Base-by-base conservation (phyloP, 176 grass and related monocot species). In the Secale cereale region DNA sequence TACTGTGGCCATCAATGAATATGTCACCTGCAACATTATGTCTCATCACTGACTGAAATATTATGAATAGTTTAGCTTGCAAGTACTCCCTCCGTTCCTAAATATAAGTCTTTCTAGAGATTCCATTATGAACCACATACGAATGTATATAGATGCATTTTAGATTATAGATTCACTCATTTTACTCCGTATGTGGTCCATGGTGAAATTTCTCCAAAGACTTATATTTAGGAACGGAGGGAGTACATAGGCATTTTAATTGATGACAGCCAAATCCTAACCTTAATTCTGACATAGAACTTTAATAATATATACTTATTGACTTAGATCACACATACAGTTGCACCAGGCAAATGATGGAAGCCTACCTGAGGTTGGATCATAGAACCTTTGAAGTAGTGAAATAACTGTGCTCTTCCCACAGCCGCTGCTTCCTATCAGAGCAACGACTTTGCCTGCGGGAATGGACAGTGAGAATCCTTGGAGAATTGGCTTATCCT, bases 341-440 rank as follows among this genome's bases (percentile, higher is more conserved):
- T 86, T 87, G 39, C 56, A 64, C 13, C 22, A 67, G 40, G 82
- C 7, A 76, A 73, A 77, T 39, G 45, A 40, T 14, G 48, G n/a
- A 83, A 65, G 37, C 31, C 16, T 84, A 91, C 89, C 89, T 76
- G 76, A 70, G 20, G 77, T 37, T 30, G 89, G 89, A 81, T 87
- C 81, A 46, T 91, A 91, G 84, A 91, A 91, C 85, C 89, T 87
- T 50, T 91, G 89, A 59, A 91, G 14, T 59, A 91, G 81, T 32
- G 89, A 83, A 40, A 81, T 83, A 10, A 87, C 50, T 20, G 89
- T 91, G 89, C 89, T 91, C 67, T 91, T 91, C 37, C 89, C 89
- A 32, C 85, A 91, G 46, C 89, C 89, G 2, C 89, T 91, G 69
- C 65, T 80, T 65, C 89, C 89, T 33, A 91, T 60, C 33, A 91